phyloP scores from a whole-genome alignment of 1,284 basidiomycete genomes.

The Singerocomus rubriflavus region DNA sequence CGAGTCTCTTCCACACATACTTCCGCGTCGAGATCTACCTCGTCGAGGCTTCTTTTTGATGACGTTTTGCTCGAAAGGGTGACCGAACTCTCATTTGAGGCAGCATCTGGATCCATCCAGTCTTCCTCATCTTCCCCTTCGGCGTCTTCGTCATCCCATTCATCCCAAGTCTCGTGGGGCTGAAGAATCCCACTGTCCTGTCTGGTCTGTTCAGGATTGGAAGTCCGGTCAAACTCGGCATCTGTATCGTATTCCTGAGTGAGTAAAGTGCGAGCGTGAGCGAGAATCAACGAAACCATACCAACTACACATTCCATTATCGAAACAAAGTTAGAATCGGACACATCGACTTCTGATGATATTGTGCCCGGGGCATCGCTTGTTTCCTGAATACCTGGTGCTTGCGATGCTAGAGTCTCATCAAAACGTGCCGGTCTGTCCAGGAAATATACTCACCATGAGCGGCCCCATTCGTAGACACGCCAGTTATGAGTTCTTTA shows the following conservation, averaged over 20 bases:
- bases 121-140: slow-evolving; percentile 41
- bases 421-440: slow-evolving; percentile 4
- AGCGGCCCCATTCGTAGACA: slow-evolving; percentile 1
- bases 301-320: slow-evolving; percentile 29
- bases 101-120: slow-evolving; percentile 34
- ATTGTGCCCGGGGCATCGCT: slow-evolving; percentile 3
- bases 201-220: slow-evolving; percentile 14
- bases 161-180: slow-evolving; percentile 31
- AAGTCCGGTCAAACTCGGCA: slow-evolving; percentile 27
- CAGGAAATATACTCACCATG: slow-evolving; percentile 11
- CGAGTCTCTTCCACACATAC: slow-evolving; percentile 29
- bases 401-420: not conserved
- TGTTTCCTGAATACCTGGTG: slow-evolving; percentile 13
- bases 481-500: slow-evolving; percentile 1
- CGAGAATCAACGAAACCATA: slow-evolving; percentile 4
- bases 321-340: slow-evolving; percentile 27
- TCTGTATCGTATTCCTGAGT: slow-evolving; percentile 20
- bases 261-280: not conserved
- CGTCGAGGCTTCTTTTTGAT: slow-evolving; percentile 47
- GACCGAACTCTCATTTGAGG: slow-evolving; percentile 39
- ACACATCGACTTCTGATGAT: slow-evolving; percentile 21
- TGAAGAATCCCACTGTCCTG: slow-evolving; percentile 18
- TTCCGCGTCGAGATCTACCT: slow-evolving; percentile 42
- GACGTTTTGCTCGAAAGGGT: slow-evolving; percentile 47
- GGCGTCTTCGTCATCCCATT: slow-evolving; percentile 42